Conservation (phyloP, 306 rosid species). For the Senna siamea region DNA sequence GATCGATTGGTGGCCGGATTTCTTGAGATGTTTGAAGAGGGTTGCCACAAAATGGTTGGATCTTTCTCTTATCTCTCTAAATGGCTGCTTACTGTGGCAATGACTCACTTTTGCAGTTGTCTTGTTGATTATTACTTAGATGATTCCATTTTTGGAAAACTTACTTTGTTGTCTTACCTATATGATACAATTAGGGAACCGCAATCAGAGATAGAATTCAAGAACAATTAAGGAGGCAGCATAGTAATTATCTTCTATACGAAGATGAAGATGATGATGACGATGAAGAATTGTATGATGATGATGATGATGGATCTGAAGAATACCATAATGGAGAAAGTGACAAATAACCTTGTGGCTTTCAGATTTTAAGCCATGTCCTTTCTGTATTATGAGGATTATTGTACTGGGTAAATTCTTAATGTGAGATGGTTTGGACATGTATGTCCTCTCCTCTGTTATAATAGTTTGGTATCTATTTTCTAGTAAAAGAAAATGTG, state of each 20-base stretch:
- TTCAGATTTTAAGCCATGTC: slow-evolving; percentile 22
- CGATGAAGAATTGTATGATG: slow-evolving; percentile 41
- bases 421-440: slow-evolving; percentile 33
- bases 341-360: slow-evolving; percentile 37
- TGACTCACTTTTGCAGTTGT: neutral
- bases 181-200: slow-evolving; percentile 61
- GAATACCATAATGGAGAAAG: slow-evolving; percentile 50
- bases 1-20: slow-evolving; percentile 97
- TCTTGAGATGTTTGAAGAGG: slow-evolving; percentile 99
- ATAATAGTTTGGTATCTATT: slow-evolving; percentile 30
- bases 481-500: slow-evolving; percentile 3
- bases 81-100: slow-evolving; percentile 5
- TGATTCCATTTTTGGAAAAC: slow-evolving; percentile 15
- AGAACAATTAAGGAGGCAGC: slow-evolving; percentile 67
- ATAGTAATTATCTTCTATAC: slow-evolving; percentile 48
- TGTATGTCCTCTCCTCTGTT: slow-evolving; percentile 4
- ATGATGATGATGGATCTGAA: slow-evolving; percentile 37
- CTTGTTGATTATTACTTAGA: slow-evolving; percentile 26
- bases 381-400: slow-evolving; percentile 29
- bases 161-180: slow-evolving; percentile 23
- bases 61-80: slow-evolving; percentile 22
- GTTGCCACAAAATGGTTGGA: slow-evolving; percentile 95
- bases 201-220: slow-evolving; percentile 91
- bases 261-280: slow-evolving; percentile 62
- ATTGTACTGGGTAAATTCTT: neutral